Evolutionary conservation across 129 eudicot genomes (phyloP), one percentile per base, ranked within the genome.

Genomic region (Mikania micrantha): DNA sequence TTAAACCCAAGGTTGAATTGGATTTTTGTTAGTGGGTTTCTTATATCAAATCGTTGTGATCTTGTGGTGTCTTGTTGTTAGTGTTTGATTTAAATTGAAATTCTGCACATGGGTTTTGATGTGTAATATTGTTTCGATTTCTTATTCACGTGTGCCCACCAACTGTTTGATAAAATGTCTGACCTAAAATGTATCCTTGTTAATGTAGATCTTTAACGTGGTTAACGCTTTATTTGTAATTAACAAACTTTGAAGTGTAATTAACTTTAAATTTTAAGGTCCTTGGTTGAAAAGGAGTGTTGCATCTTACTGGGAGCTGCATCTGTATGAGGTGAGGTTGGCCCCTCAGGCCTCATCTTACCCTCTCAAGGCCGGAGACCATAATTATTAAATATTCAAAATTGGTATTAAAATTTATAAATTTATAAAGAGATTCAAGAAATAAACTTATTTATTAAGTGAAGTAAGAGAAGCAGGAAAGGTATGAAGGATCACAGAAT

Each of bases 91-190:
- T 32, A 52, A 66, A 36, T 28, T 74, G 32, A 36, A 32, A 8
- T 21, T 28, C 64, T 4, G 32, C 15, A 66, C 19, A 10, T 31
- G 67, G 67, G 35, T 57, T 15, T 28, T 56, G 19, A 12, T 56
- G 61, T 1, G 34, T 45, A 0, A 4, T 3, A 11, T 3, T 0
- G 20, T 66, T 66, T 5, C 2, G 2, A 36, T n/a, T 3, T 31
- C 6, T 31, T 60, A 15, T 21, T 4, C 20, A 3, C 15, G 35
- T 44, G 20, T 50, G 73, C 61, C 28, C 62, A 15, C 73, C 34
- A 66, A 57, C 74, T 75, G 79, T 58, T 75, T 58, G 79, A 57
- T 66, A 57, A 44, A 66, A 75, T 75, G 74, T 8, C 79, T 29
- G 24, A 67, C 50, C 67, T 68, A 66, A 57, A 66, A 19, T 29